These are phyloP conservation scores for Phytophthora uliginosa DNA, from an alignment of 352 stramenopile species.

Conservation along the genomic window DNA sequence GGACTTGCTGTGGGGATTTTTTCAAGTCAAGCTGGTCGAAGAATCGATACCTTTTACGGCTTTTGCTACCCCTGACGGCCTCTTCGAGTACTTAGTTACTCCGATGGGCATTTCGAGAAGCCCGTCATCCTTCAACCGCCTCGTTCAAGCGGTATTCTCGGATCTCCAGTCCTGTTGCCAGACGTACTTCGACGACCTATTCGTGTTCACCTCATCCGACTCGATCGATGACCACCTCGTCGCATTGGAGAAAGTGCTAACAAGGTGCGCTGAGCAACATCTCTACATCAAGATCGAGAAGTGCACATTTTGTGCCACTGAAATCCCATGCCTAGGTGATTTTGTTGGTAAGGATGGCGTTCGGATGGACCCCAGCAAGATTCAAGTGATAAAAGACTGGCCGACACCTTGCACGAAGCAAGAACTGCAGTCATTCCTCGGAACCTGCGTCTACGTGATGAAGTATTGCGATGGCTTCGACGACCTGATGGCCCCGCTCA, in stretches of 20 bases:
- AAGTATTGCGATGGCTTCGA: constrained; percentile 20
- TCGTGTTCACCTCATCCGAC: constrained; percentile 4
- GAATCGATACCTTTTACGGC: neutral
- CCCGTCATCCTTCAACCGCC: constrained; percentile 4
- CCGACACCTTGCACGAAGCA: constrained; percentile 16
- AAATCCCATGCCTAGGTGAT: constrained; percentile 16
- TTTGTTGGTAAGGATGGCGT: constrained; percentile 11
- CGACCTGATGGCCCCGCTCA: constrained; percentile 8
- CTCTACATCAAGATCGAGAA: constrained; percentile 14
- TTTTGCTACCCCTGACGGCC: neutral
- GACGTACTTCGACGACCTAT: constrained; percentile 8
- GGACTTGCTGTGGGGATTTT: constrained; percentile 2
- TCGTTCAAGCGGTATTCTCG: constrained; percentile 1
- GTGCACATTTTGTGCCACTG: constrained; percentile 11
- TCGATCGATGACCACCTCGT: constrained; percentile 4
- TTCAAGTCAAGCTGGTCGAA: neutral
- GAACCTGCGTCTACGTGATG: constrained; percentile 26
- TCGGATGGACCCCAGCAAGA: constrained; percentile 27
- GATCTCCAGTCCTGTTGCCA: constrained; percentile 1
- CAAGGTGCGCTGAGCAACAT: constrained; percentile 3
- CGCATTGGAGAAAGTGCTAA: constrained; percentile 1
- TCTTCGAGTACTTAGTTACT: neutral
- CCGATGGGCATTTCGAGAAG: neutral
- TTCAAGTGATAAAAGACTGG: constrained; percentile 15
- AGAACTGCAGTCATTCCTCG: constrained; percentile 26